Evolutionary conservation across 148 eudicot genomes (phyloP), one percentile per base, ranked within the genome.

Genomic region (Vaccinium darrowii): DNA sequence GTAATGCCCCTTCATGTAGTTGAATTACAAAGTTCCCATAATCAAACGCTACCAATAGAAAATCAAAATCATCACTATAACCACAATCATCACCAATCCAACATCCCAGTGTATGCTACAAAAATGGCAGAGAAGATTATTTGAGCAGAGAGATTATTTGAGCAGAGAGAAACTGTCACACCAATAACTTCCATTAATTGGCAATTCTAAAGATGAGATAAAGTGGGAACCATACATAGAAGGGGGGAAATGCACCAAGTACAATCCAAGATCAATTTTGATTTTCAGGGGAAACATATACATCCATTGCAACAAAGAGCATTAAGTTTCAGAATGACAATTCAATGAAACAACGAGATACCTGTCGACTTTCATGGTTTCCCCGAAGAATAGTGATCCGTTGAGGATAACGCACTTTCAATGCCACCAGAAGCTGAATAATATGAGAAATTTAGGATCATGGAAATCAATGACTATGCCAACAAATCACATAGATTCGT

Each of bases 301-400:
- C 30, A 80, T 80, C 25, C 30, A 67, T 78, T 36, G 43, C 18
- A 16, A 53, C 69, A 23, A 85, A 19, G 56, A 81, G 63, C 12
- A 21, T 69, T 71, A 83, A 53, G 8, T 72, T 79, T 54, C 23
- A 39, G 50, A 50, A 47, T 76, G 8, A 23, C 15, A 85, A 15
- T 80, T 23, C n/a, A 67, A 47, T 74, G 21, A 77, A 54, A 13
- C 18, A 72, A 80, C 52, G 5, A 14, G 73, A 76, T 92, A 97
- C 99, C 98, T 97, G 99, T 74, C 99, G 94, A 83, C 99, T 97
- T 90, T 97, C 99, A 90, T 97, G 99, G 84, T 97, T 97, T 75
- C 99, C 99, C 85, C 99, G 84, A 53, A 97, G 96, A 92, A 97
- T 95, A 73, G 99, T 97, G 82, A 97, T 94, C 84, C 99, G 91